A percentile compares a stretch with the other conserved stretches of the same genome.
phyloP scores from a whole-genome alignment of 208 protist species.

The Balamuthia mandrillaris region DNA sequence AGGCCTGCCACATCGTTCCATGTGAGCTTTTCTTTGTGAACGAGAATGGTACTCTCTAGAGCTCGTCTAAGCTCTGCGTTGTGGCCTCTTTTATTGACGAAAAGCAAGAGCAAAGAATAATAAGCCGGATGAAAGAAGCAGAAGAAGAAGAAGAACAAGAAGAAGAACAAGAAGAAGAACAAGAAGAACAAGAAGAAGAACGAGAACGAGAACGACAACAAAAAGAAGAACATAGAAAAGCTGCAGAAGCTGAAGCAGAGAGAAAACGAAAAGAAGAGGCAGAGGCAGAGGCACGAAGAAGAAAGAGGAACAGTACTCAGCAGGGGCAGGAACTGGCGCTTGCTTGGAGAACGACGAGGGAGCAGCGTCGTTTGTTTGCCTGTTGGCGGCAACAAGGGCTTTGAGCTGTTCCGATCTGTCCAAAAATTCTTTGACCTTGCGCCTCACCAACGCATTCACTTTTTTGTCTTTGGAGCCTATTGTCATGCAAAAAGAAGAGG shows the following conservation, averaged over 20 bases:
- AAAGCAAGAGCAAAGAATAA: too few relatives aligned
- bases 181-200: not conserved
- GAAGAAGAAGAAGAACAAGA: too few relatives aligned
- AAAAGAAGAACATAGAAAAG: not conserved
- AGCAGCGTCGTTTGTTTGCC: too few relatives aligned
- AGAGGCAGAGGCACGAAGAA: not conserved
- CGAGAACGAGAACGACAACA: not conserved
- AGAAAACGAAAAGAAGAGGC: not conserved
- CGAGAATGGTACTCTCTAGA: slow-evolving; percentile 80
- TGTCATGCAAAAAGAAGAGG: too few relatives aligned
- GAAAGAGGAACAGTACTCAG: not conserved
- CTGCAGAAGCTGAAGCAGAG: too few relatives aligned
- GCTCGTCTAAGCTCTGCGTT: too few relatives aligned
- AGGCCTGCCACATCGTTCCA: slow-evolving; percentile 94
- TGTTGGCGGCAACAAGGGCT: not conserved
- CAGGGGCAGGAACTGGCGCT: not conserved
- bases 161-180: too few relatives aligned
- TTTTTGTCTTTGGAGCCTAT: slow-evolving; percentile 14
- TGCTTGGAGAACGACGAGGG: too few relatives aligned
- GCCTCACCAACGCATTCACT: not conserved
- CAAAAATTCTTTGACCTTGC: not conserved
- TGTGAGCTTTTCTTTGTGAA: slow-evolving; percentile 87
- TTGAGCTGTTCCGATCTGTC: not conserved
- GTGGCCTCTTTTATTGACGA: too few relatives aligned
- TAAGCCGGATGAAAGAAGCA: too few relatives aligned